Evolutionary conservation across 2,329 filamentous ascomycete species (phyloP), one percentile per base, ranked within the genome.

Genomic region (Colletotrichum gigasporum): DNA sequence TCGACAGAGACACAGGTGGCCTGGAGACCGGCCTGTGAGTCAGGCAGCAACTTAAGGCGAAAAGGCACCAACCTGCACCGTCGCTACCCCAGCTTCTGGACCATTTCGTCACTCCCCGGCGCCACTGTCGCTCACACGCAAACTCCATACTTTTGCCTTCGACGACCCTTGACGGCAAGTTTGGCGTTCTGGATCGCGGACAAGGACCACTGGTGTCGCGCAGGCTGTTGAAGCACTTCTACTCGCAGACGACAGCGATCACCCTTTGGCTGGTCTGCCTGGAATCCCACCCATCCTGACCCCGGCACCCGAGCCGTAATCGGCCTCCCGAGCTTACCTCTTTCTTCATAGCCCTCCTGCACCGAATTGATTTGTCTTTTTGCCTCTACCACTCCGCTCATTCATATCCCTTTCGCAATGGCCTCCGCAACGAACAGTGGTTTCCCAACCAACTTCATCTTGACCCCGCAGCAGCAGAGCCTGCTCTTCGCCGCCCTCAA

Each of bases 401-500:
- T 16, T 41, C 20, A 12, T 24, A 59, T 59, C 48, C 48, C 57
- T 56, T 59, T 70, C 71, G 70, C 70, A 58, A 88, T 88, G 85
- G 79, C 85, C 67, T 85, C 83, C 70, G 81, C 83, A 59, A 79
- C 81, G 34, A 70, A 74, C 64, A 74, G 76, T 63, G 80, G 74
- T 68, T 71, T 83, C 68, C 78, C 81, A 66, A 78, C 79, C 67
- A 85, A 86, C 73, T 90, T 92, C 75, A 88, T 90, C 72, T 85
- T 94, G 69, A 92, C 90, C 65, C 89, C 89, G 67, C 87, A 91
- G 73, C 91, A 95, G 77, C 91, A 94, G 81, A 89, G 87, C 72
- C 83, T 94, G 64, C 83, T 95, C 44, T 89, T 92, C 67, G 90
- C 90, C 64, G 91, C 92, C 45, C 87, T 95, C 69, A 91, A 91